These are phyloP conservation scores for Trichosporon sp. DNA, from an alignment of 1,284 basidiomycete genomes.

Conservation along the genomic window DNA sequence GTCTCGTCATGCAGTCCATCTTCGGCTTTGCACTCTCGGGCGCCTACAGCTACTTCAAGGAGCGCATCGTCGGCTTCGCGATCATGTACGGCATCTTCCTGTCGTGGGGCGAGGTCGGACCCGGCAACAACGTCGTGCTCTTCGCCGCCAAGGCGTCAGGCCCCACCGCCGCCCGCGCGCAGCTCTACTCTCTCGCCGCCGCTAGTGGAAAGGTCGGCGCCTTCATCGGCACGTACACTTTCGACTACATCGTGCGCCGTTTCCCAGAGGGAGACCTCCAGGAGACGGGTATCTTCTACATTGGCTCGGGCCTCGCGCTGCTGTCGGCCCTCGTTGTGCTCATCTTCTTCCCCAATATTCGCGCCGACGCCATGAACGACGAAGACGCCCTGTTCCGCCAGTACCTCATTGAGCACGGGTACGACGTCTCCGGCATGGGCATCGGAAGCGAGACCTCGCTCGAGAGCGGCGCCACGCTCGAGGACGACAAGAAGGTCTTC, in stretches of 20 bases:
- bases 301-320: constrained; percentile 67
- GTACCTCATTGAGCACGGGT: constrained; percentile 76
- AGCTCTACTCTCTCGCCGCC: constrained; percentile 82
- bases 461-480: neutral
- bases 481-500: neutral
- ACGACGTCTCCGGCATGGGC: constrained; percentile 40
- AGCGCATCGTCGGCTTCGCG: constrained; percentile 72
- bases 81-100: constrained; percentile 85
- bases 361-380: constrained; percentile 73
- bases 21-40: constrained; percentile 88
- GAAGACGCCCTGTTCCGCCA: constrained; percentile 77
- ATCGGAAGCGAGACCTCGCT: constrained; percentile 1
- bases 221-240: constrained; percentile 76
- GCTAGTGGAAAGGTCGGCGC: constrained; percentile 80
- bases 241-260: constrained; percentile 62
- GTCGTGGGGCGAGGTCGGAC: constrained; percentile 70
- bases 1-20: constrained; percentile 70
- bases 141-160: constrained; percentile 74
- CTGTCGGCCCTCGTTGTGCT: constrained; percentile 75
- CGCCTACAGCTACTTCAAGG: constrained; percentile 61
- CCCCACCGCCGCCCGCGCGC: constrained; percentile 81
- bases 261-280: constrained; percentile 30
- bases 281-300: constrained; percentile 50
- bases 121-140: constrained; percentile 77
- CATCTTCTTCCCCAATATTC: constrained; percentile 73